Conservation (phyloP, 768 basidiomycete genomes). For the Hericium erinaceus region DNA sequence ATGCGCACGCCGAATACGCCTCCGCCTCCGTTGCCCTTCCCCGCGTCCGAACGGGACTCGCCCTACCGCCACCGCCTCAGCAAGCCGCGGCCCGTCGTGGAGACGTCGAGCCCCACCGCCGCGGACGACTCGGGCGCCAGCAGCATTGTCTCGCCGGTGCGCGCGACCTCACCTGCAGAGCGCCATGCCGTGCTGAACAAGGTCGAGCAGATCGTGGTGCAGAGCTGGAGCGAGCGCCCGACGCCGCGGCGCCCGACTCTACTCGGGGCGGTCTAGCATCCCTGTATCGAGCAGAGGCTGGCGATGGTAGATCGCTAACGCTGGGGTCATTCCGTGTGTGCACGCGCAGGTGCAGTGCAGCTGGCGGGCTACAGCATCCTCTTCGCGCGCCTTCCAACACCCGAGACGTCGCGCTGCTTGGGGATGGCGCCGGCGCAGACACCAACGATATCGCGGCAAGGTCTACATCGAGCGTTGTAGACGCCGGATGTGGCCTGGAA, state of each 20-base stretch:
- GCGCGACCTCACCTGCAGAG: slow-evolving; percentile 17
- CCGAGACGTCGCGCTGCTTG: too few relatives aligned
- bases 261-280: slow-evolving; percentile 9
- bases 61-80: slow-evolving; percentile 10
- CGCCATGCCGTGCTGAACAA: slow-evolving; percentile 18
- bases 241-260: slow-evolving; percentile 12
- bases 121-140: slow-evolving; percentile 4
- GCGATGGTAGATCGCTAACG: not conserved
- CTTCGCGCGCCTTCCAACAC: too few relatives aligned
- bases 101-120: not conserved
- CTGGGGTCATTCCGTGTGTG: not conserved
- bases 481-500: too few relatives aligned
- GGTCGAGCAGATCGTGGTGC: slow-evolving; percentile 22
- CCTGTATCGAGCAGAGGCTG: slow-evolving; percentile 15
- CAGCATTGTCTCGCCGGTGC: slow-evolving; percentile 2
- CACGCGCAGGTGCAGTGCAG: too few relatives aligned
- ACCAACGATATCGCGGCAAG: too few relatives aligned
- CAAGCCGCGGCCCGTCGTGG: slow-evolving; percentile 9
- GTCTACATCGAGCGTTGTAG: too few relatives aligned
- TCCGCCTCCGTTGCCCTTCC: too few relatives aligned
- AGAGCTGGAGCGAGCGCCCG: slow-evolving; percentile 18
- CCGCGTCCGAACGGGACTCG: too few relatives aligned
- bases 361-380: too few relatives aligned
- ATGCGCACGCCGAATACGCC: too few relatives aligned
- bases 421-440: too few relatives aligned